Evolutionary conservation across 768 basidiomycete species (phyloP).

Genomic region (Suillus paluster): DNA sequence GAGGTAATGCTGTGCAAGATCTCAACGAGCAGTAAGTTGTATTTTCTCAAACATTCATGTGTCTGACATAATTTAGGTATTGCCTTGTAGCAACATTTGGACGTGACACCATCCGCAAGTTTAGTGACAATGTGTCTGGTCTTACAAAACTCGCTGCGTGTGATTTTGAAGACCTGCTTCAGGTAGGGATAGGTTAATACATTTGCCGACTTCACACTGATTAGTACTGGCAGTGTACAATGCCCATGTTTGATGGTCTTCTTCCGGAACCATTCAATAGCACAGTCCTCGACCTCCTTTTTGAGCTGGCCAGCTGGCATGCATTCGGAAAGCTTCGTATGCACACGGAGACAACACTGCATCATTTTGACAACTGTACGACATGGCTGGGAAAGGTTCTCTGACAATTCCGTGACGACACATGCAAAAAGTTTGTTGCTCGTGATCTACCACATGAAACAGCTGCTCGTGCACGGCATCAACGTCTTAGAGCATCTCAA

Average conservation of each 20-base stretch:
- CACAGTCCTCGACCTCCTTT: constrained; percentile 18
- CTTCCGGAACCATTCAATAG: constrained; percentile 15
- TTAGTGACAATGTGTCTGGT: constrained; percentile 35
- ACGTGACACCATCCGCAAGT: constrained; percentile 30
- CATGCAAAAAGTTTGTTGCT: constrained; percentile 25
- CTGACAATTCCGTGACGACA: constrained; percentile 26
- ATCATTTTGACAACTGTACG: constrained; percentile 13
- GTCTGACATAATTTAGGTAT: no score
- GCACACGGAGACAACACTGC: constrained; percentile 19
- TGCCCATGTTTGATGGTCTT: constrained; percentile 19
- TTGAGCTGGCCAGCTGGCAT: constrained; percentile 23
- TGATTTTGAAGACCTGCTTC: constrained; percentile 43
- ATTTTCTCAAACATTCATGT: no score
- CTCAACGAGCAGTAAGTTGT: no score
- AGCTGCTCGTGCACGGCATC: constrained; percentile 2
- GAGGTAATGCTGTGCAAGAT: constrained; percentile 13
- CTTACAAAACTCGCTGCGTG: constrained; percentile 40
- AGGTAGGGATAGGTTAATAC: constrained; percentile 20
- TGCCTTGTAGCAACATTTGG: no score
- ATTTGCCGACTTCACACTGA: no score
- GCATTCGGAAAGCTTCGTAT: constrained; percentile 20
- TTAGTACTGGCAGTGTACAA: constrained; percentile 11
- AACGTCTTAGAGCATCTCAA: not conserved
- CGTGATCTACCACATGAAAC: constrained; percentile 14
- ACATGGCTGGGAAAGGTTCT: constrained; percentile 18